Percentiles rank a stretch among this genome's conserved stretches.
Evolutionary conservation across 176 grass and related monocot genomes (phyloP).

Genomic region (Eragrostis nindensis): DNA sequence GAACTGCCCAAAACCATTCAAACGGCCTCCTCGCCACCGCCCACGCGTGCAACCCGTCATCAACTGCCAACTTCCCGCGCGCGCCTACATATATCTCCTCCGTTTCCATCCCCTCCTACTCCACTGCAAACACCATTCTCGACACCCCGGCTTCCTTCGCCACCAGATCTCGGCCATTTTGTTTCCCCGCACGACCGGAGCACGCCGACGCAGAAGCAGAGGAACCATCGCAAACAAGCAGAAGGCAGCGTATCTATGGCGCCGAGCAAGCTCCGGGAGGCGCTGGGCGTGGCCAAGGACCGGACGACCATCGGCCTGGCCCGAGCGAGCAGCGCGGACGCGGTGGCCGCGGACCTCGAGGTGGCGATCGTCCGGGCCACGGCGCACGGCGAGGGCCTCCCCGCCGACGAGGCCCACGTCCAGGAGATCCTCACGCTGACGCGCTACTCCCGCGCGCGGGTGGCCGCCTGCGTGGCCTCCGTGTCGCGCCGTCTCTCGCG

Average conservation of each 20-base stretch:
- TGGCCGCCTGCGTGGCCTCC: conserved; percentile 57
- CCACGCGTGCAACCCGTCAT: not conserved
- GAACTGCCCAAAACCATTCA: not conserved
- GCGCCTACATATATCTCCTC: conserved; percentile 13
- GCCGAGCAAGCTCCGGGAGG: conserved; percentile 62
- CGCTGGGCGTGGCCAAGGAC: conserved; percentile 77
- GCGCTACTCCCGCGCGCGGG: conserved; percentile 59
- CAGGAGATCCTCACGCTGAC: conserved; percentile 74
- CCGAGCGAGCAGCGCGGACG: conserved; percentile 41
- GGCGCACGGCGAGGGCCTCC: conserved; percentile 58
- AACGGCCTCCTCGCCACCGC: not conserved
- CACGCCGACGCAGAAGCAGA: not conserved
- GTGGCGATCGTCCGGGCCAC: conserved; percentile 72
- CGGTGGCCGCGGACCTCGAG: conserved; percentile 56
- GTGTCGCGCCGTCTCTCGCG: conserved; percentile 63
- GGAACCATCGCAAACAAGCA: not conserved
- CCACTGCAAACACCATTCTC: not conserved
- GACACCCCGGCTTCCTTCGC: not conserved
- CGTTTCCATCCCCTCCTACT: not conserved
- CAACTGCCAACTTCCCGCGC: conserved; percentile 29
- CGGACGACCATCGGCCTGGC: conserved; percentile 60
- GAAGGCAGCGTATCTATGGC: conserved; percentile 41
- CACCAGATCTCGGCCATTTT: too few relatives aligned
- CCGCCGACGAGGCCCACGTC: conserved; percentile 55
- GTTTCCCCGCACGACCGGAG: not conserved